These are phyloP conservation scores for Fusarium subglutinans DNA, from an alignment of 2,329 filamentous ascomycete species.

Conservation along the genomic window DNA sequence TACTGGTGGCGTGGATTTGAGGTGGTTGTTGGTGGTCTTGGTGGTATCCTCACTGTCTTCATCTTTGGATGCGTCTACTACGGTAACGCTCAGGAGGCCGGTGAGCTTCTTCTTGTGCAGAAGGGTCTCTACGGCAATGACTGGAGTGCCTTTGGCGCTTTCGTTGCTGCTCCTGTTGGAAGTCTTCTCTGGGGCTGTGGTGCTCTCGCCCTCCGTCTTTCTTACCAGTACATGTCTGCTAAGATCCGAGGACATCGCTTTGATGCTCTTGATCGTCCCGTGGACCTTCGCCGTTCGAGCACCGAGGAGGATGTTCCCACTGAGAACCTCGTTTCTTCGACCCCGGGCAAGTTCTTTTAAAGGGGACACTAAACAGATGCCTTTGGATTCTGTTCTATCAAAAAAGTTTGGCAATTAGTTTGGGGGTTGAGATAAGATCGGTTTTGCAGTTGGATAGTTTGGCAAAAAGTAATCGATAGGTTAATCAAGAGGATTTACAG, in stretches of 20 bases:
- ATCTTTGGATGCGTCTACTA: slow-evolving; percentile 84
- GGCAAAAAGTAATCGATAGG: not conserved
- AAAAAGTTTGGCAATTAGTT: not conserved
- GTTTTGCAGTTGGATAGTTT: not conserved
- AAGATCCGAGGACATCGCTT: slow-evolving; percentile 70
- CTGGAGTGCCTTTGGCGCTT: slow-evolving; percentile 86
- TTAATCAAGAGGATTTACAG: not conserved
- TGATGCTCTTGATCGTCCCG: slow-evolving; percentile 70
- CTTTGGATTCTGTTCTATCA: slow-evolving; percentile 6
- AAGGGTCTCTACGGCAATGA: slow-evolving; percentile 79
- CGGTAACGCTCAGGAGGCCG: slow-evolving; percentile 69
- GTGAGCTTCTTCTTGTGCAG: slow-evolving; percentile 75
- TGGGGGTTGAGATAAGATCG: not conserved
- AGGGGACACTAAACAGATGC: not conserved
- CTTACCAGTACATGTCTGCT: slow-evolving; percentile 65
- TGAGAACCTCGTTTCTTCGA: slow-evolving; percentile 43
- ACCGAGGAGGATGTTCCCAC: slow-evolving; percentile 43
- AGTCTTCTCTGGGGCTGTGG: slow-evolving; percentile 76
- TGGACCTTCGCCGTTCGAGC: slow-evolving; percentile 42
- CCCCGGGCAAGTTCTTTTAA: slow-evolving; percentile 66
- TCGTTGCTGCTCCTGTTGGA: slow-evolving; percentile 81
- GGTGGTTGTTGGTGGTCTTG: slow-evolving; percentile 79
- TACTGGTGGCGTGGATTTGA: slow-evolving; percentile 86
- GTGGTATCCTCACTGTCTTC: slow-evolving; percentile 82
- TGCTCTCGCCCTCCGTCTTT: slow-evolving; percentile 68